phyloP scores from a whole-genome alignment of 352 stramenopile species.

The Pythium phragmiticola region DNA sequence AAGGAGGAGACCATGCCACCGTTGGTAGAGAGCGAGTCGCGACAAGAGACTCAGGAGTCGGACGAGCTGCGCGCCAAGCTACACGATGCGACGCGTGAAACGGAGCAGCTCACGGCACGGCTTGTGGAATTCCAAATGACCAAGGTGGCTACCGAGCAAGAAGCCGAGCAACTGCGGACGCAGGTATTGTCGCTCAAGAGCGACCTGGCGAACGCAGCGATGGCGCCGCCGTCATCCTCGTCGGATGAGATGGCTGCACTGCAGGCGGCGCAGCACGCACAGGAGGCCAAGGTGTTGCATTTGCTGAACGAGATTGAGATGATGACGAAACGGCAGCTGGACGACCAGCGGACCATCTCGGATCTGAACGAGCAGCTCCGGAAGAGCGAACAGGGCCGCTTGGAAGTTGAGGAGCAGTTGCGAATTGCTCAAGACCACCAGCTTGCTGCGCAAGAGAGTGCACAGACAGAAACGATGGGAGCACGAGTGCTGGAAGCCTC shows the following conservation, averaged over 20 bases:
- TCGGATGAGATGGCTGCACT: not conserved
- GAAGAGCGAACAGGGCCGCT: not conserved
- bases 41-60: constrained; percentile 18
- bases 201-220: not conserved
- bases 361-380: constrained; percentile 6
- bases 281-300: constrained; percentile 16
- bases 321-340: constrained; percentile 14
- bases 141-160: constrained; percentile 12
- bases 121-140: constrained; percentile 9
- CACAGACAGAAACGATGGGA: constrained; percentile 6
- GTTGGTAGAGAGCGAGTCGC: not conserved
- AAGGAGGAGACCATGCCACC: constrained; percentile 15
- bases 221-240: no score
- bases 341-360: constrained; percentile 10
- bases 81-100: not conserved
- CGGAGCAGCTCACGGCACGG: not conserved
- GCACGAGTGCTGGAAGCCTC: constrained; percentile 26
- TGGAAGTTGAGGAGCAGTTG: not conserved
- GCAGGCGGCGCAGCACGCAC: constrained; percentile 2
- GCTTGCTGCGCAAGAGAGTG: not conserved
- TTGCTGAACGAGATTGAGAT: constrained; percentile 18
- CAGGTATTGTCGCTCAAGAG: not conserved
- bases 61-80: constrained; percentile 21
- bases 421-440: not conserved
- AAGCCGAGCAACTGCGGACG: not conserved